These are phyloP conservation scores for Teunomyces cretensis DNA, from an alignment of 805 yeast genomes.

Conservation along the genomic window DNA sequence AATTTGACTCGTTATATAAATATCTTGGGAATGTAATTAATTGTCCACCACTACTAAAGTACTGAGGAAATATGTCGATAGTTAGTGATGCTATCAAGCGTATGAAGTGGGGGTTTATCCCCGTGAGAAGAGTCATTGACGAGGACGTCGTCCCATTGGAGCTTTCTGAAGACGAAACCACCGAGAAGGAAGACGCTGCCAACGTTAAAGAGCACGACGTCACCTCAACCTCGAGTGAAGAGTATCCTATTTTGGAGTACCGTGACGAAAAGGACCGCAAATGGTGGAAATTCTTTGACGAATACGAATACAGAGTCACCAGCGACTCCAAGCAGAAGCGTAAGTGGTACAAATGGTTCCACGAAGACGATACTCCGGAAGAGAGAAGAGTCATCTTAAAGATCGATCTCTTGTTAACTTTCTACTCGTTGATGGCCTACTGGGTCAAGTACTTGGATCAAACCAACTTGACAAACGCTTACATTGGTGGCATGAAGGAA, in stretches of 20 bases:
- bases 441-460: constrained; percentile 70
- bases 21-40: background rate
- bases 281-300: constrained; percentile 55
- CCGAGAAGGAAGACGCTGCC: constrained; percentile 1
- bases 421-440: constrained; percentile 43
- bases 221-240: constrained; percentile 1
- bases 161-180: background rate
- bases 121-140: constrained; percentile 33
- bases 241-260: constrained; percentile 29
- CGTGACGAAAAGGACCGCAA: constrained; percentile 54
- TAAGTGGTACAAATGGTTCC: constrained; percentile 58
- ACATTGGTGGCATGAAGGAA: constrained; percentile 61
- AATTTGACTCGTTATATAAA: background rate
- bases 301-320: constrained; percentile 55
- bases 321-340: constrained; percentile 31
- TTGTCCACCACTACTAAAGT: background rate
- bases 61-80: background rate
- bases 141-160: constrained; percentile 18
- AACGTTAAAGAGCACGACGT: background rate
- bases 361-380: constrained; percentile 44
- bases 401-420: constrained; percentile 31
- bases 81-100: constrained; percentile 6
- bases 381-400: constrained; percentile 31
- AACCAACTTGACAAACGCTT: constrained; percentile 62
- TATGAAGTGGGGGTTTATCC: constrained; percentile 36